Percentiles rank a stretch among this genome's conserved stretches.
Conservation (phyloP, 192 early-diverging fungal genomes). For the Coemansia sp. region DNA sequence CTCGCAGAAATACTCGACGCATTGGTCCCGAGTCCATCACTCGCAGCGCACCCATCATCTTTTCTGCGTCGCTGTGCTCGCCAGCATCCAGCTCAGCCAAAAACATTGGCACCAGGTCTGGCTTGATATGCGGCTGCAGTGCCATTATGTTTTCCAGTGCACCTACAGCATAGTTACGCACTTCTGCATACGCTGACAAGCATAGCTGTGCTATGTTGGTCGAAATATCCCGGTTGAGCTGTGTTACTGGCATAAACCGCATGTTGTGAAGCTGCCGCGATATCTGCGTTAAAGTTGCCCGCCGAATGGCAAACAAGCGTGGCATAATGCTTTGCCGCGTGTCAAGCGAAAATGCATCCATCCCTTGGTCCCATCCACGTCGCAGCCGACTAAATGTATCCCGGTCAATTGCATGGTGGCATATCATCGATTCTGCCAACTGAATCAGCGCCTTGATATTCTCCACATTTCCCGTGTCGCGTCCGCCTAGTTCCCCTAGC, state of each 20-base stretch:
- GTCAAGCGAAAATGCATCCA: constrained; percentile 41
- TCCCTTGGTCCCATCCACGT: constrained; percentile 26
- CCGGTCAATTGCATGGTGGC: constrained; percentile 37
- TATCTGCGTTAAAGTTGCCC: constrained; percentile 17
- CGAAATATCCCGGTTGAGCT: constrained; percentile 22
- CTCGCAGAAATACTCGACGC: constrained; percentile 21
- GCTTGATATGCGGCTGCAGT: constrained; percentile 30
- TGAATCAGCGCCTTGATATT: constrained; percentile 67
- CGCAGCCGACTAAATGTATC: constrained; percentile 6
- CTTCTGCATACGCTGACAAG: constrained; percentile 42
- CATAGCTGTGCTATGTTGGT: constrained; percentile 31
- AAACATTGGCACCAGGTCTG: constrained; percentile 43
- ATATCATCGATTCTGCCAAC: constrained; percentile 39
- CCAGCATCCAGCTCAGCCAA: constrained; percentile 33
- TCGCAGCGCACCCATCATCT: constrained; percentile 48
- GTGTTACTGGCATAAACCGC: constrained; percentile 21
- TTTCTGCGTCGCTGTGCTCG: constrained; percentile 39
- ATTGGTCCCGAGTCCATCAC: constrained; percentile 33
- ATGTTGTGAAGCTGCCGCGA: constrained; percentile 47
- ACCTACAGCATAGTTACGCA: constrained; percentile 34
- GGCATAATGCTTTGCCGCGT: constrained; percentile 24
- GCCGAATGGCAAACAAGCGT: constrained; percentile 27
- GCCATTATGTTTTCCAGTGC: constrained; percentile 34
- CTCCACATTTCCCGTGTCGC: constrained; percentile 74
- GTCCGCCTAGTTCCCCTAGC: constrained; percentile 40